Conservation (phyloP, 2,329 filamentous ascomycete species). For the Monosporascus sp. region DNA sequence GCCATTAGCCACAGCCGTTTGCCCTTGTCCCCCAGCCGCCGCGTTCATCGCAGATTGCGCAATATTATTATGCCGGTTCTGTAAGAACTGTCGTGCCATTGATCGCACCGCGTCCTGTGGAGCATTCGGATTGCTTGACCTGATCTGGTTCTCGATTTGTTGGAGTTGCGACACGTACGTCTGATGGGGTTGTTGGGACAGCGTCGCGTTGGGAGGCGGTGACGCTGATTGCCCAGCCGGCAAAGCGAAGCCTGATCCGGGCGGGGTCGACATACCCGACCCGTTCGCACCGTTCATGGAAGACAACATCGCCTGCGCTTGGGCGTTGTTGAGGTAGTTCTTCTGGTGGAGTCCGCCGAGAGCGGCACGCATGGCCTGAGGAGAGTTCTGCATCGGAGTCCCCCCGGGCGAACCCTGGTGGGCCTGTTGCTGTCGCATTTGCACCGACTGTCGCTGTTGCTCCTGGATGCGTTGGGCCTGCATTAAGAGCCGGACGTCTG, state of each 20-base stretch:
- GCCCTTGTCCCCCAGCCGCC: slow-evolving; percentile 43
- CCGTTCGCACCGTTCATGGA: slow-evolving; percentile 40
- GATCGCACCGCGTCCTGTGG: slow-evolving; percentile 44
- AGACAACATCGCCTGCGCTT: slow-evolving; percentile 42
- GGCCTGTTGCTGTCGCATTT: slow-evolving; percentile 37
- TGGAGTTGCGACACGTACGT: slow-evolving; percentile 43
- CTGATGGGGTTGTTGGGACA: slow-evolving; percentile 39
- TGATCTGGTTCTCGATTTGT: slow-evolving; percentile 46
- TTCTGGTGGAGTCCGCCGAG: slow-evolving; percentile 44
- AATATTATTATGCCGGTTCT: slow-evolving; percentile 34
- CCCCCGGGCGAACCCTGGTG: slow-evolving; percentile 32
- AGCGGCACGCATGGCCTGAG: slow-evolving; percentile 37
- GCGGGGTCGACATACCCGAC: slow-evolving; percentile 38
- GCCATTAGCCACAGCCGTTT: slow-evolving; percentile 43
- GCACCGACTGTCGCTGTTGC: slow-evolving; percentile 50
- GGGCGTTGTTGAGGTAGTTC: slow-evolving; percentile 46
- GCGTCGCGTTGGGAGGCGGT: slow-evolving; percentile 35
- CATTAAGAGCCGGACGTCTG: slow-evolving; percentile 52
- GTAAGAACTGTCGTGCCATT: slow-evolving; percentile 46
- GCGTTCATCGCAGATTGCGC: slow-evolving; percentile 49
- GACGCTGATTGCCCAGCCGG: slow-evolving; percentile 39
- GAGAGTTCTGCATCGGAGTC: slow-evolving; percentile 30
- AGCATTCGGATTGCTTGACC: slow-evolving; percentile 45
- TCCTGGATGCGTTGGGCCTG: slow-evolving; percentile 64
- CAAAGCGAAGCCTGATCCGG: slow-evolving; percentile 40